Evolutionary conservation across 208 protist genomes (phyloP).

Genomic region (Porcisia deanei): DNA sequence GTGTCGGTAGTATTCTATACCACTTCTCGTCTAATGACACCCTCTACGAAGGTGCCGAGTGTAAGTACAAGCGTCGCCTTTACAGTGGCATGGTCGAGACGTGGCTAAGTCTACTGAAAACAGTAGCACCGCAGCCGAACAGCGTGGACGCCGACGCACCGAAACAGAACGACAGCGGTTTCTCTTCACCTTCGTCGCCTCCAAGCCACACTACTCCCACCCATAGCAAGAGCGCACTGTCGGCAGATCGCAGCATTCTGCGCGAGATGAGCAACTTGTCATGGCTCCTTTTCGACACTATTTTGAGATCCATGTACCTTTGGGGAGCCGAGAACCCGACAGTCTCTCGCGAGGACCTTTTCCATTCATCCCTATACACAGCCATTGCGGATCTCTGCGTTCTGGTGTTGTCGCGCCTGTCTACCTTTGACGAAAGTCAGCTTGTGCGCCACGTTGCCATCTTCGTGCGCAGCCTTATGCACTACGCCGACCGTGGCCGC

Average conservation of each 20-base stretch:
- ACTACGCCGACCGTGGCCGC: constrained; percentile 75
- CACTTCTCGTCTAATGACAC: constrained; percentile 84
- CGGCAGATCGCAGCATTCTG: constrained; percentile 48
- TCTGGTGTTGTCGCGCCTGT: constrained; percentile 51
- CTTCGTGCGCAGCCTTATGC: constrained; percentile 71
- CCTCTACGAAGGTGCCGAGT: constrained; percentile 61
- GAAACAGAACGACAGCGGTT: not conserved
- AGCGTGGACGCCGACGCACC: not conserved
- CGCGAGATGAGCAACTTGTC: constrained; percentile 73
- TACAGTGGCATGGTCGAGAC: constrained; percentile 80
- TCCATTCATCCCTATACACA: constrained; percentile 69
- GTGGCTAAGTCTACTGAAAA: constrained; percentile 63
- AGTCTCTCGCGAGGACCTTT: constrained; percentile 45
- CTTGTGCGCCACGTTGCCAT: constrained; percentile 68
- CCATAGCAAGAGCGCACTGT: constrained; percentile 19
- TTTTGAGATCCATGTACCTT: constrained; percentile 82
- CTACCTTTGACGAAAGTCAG: constrained; percentile 54
- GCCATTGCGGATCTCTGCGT: constrained; percentile 67
- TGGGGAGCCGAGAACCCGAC: constrained; percentile 67
- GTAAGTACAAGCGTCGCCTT: constrained; percentile 39
- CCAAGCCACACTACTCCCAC: constrained; percentile 1
- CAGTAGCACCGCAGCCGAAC: constrained; percentile 7
- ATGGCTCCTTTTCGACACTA: constrained; percentile 87
- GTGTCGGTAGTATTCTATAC: constrained; percentile 68
- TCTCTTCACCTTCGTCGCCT: not conserved